These are phyloP conservation scores for Pichia occidentalis DNA, from an alignment of 805 yeast genomes.

Conservation along the genomic window DNA sequence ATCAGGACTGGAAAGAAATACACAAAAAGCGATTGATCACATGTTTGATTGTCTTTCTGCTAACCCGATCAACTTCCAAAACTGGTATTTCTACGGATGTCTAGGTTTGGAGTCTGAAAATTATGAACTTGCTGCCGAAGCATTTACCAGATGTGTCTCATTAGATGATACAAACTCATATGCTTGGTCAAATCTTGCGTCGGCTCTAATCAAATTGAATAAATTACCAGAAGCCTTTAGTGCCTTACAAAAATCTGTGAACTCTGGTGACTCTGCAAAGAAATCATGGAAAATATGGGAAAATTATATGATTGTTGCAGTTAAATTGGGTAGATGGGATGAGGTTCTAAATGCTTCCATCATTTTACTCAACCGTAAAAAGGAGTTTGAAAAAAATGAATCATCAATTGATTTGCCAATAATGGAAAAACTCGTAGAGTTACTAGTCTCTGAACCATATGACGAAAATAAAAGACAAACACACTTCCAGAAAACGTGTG, in stretches of 20 bases:
- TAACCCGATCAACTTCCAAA: constrained; percentile 68
- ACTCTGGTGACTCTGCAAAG: constrained; percentile 56
- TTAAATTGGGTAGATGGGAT: constrained; percentile 78
- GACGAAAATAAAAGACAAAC: constrained; percentile 34
- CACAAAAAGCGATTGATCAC: constrained; percentile 52
- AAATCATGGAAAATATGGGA: constrained; percentile 89
- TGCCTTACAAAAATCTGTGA: constrained; percentile 75
- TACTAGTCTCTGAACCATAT: constrained; percentile 49
- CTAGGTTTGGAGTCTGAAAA: constrained; percentile 69
- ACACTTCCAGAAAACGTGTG: constrained; percentile 61
- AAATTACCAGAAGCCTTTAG: constrained; percentile 74
- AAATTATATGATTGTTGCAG: constrained; percentile 76
- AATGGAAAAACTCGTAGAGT: constrained; percentile 63
- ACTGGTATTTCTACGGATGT: constrained; percentile 93
- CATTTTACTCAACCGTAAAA: constrained; percentile 51
- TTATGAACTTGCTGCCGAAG: constrained; percentile 78
- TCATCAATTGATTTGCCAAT: constrained; percentile 67
- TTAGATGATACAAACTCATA: constrained; percentile 73
- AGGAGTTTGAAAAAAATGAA: constrained; percentile 48
- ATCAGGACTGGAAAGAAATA: constrained; percentile 46
- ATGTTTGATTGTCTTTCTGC: constrained; percentile 67
- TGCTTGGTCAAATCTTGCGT: constrained; percentile 89
- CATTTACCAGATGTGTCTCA: constrained; percentile 85
- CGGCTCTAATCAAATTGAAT: constrained; percentile 59
- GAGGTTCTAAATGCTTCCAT: constrained; percentile 76